A percentile compares a stretch with the other conserved stretches of the same genome.
These are phyloP conservation scores for Novakomyces olei DNA, from an alignment of 805 yeast species.

Conservation along the genomic window DNA sequence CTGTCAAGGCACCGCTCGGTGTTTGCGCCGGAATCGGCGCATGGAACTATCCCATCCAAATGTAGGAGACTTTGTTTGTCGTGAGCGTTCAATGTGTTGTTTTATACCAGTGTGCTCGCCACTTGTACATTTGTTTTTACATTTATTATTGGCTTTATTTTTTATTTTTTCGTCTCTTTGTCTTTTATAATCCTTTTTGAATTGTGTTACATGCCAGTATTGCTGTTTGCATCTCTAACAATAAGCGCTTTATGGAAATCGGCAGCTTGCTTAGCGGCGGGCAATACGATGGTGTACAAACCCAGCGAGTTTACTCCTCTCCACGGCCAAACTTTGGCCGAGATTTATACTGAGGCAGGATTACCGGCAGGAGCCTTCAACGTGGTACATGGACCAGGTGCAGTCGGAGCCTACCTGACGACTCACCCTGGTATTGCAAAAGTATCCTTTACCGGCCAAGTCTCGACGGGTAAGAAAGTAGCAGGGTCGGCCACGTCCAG, in stretches of 20 bases:
- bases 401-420: conserved; percentile 47
- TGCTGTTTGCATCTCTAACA: too few relatives aligned
- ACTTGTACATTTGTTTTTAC: too few relatives aligned
- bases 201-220: too few relatives aligned
- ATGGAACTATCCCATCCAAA: conserved; percentile 87
- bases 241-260: too few relatives aligned
- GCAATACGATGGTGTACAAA: conserved; percentile 65
- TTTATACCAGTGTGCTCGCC: too few relatives aligned
- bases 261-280: too few relatives aligned
- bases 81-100: too few relatives aligned
- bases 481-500: conserved; percentile 31
- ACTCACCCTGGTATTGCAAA: conserved; percentile 47
- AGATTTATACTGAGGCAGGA: conserved; percentile 49
- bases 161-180: too few relatives aligned
- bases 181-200: too few relatives aligned
- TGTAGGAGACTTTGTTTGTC: too few relatives aligned
- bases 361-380: conserved; percentile 56
- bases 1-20: conserved; percentile 76
- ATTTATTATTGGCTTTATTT: too few relatives aligned
- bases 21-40: conserved; percentile 92
- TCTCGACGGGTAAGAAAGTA: conserved; percentile 63
- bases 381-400: conserved; percentile 47
- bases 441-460: conserved; percentile 84
- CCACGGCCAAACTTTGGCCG: conserved; percentile 49
- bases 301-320: conserved; percentile 76